Base-by-base conservation (phyloP, 2,329 filamentous ascomycete genomes). In the Tolypocladium tundrense region DNA sequence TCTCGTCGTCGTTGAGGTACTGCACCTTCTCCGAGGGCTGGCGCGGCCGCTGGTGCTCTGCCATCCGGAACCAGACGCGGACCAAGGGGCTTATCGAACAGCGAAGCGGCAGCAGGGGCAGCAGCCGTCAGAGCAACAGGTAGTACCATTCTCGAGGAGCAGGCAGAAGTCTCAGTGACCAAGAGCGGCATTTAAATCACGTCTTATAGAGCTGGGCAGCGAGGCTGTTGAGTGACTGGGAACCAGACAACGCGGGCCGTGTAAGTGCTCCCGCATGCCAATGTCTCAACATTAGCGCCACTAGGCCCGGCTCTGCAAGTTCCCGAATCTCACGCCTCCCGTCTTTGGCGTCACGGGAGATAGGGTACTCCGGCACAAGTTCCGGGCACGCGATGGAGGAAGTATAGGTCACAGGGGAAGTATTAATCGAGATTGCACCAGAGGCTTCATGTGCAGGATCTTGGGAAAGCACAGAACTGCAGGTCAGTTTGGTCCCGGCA, bases 1-100 rank as follows among this genome's bases (percentile, higher is more conserved):
- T 79, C 63, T 84, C 80, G 8, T 77, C 70, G 54, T 81, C 73
- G 52, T 67, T 72, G 52, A 79, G 69, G 53, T 70, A 74, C 45
- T 68, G 50, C 40, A 42, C 40, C 40, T 42, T 42, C 19, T 42
- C 40, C 40, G 40, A 42, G 40, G 40, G 19, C 40, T 42, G 40
- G 10, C 19, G 19, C 19, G 40, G 40, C 40, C 19, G 40, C 19
- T 9, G 40, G n/a, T 42, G 19, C 40, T 42, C 40, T 42, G 40
- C 40, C 40, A 42, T 42, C 8, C 6, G 40, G 40, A 42, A n/a
- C 40, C 16, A n/a, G 2, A 10, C 6, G 16, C 8, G 2, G 19
- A 42, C 19, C 3, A 19, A n/a, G 39, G 6, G 19, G 40, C 19
- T 10, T 42, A 1, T n/a, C n/a, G 40, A 42, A 42, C 19, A 19